Evolutionary conservation across 2,329 filamentous ascomycete species (phyloP).

Genomic region (Colletotrichum sp.): DNA sequence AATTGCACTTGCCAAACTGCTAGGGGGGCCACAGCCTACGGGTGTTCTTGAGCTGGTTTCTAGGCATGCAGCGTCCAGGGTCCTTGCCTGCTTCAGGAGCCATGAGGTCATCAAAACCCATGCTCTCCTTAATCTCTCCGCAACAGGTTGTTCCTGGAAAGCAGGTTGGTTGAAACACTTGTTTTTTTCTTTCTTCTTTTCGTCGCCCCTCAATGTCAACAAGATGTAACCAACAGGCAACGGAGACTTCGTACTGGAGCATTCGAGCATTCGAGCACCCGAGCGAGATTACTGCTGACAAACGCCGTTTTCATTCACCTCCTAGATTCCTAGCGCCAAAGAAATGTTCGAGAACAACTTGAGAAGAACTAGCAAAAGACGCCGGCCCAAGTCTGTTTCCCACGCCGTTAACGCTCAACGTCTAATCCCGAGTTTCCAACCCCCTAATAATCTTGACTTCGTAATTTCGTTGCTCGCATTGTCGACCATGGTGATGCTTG

Average conservation of each 20-base stretch:
- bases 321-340: background rate
- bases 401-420: background rate
- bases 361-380: background rate
- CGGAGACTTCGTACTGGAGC: background rate
- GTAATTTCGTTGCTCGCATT: background rate
- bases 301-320: background rate
- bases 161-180: background rate
- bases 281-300: background rate
- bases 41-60: background rate
- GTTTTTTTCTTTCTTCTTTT: background rate
- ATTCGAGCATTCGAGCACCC: background rate
- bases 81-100: slow-evolving; percentile 2
- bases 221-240: background rate
- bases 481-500: background rate
- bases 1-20: background rate
- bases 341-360: background rate
- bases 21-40: background rate
- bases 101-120: slow-evolving; percentile 19
- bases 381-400: background rate
- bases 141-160: slow-evolving; percentile 9
- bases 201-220: background rate
- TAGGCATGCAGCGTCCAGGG: background rate
- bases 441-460: background rate
- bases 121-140: slow-evolving; percentile 18
- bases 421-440: background rate